These are phyloP conservation scores for Termitomyces sp. DNA, from an alignment of 1,284 basidiomycete species.

Conservation along the genomic window DNA sequence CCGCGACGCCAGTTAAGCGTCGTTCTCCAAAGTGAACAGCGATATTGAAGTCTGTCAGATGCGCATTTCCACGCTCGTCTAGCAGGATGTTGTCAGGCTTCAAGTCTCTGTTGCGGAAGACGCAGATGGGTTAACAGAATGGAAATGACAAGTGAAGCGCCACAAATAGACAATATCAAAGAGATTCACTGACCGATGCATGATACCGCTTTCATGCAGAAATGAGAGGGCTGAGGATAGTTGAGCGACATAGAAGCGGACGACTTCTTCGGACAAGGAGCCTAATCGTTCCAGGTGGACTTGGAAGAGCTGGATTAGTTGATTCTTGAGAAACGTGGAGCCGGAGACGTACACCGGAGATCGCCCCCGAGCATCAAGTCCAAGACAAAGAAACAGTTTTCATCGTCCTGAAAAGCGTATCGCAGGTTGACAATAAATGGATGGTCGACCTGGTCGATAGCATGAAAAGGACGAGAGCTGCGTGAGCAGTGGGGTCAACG, in stretches of 20 bases:
- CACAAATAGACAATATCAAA: conserved; percentile 20
- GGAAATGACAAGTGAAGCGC: conserved; percentile 11
- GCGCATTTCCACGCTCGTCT: conserved; percentile 93
- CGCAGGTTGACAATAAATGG: conserved; percentile 95
- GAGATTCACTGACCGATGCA: conserved; percentile 74
- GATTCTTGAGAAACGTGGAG: neutral
- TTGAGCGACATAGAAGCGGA: conserved; percentile 90
- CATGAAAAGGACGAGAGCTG: conserved; percentile 1
- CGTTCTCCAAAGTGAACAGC: conserved; percentile 93
- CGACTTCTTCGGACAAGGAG: conserved; percentile 76
- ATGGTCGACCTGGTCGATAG: conserved; percentile 75
- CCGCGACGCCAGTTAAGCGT: conserved; percentile 91
- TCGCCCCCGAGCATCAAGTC: conserved; percentile 99
- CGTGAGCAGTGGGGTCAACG: conserved; percentile 24
- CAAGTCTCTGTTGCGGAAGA: conserved; percentile 62
- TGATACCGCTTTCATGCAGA: conserved; percentile 88
- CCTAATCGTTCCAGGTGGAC: conserved; percentile 92
- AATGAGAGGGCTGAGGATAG: conserved; percentile 87
- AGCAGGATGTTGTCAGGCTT: conserved; percentile 98
- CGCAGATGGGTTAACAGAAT: neutral
- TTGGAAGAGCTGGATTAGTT: conserved; percentile 33
- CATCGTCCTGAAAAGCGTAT: conserved; percentile 98
- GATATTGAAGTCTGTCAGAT: conserved; percentile 98
- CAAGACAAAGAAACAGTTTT: conserved; percentile 98
- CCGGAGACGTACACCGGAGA: conserved; percentile 70